A percentile compares a stretch with the other conserved stretches of the same genome.
Evolutionary conservation across 2,329 filamentous ascomycete genomes (phyloP).

Genomic region (Coniochaeta prunicola): DNA sequence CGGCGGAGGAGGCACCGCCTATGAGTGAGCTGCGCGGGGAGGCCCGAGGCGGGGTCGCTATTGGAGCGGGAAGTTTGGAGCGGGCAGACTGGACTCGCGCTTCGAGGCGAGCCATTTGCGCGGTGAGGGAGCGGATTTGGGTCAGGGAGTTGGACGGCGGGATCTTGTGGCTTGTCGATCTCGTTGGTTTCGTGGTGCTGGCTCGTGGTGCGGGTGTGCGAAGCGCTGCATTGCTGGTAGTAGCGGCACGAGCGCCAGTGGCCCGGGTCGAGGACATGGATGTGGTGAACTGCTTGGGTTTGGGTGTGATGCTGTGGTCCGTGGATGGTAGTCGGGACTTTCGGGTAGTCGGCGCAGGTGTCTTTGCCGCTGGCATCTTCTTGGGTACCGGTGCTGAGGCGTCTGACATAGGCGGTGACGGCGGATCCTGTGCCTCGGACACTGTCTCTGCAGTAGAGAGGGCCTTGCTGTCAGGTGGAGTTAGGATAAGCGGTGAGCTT

Average conservation of each 20-base stretch:
- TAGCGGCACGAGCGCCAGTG: constrained; percentile 29
- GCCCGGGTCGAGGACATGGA: constrained; percentile 27
- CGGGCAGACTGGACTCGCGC: constrained; percentile 85
- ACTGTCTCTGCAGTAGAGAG: constrained; percentile 48
- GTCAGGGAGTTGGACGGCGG: constrained; percentile 66
- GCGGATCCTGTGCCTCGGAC: constrained; percentile 70
- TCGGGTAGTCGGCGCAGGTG: constrained; percentile 27
- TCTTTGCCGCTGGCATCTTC: constrained; percentile 34
- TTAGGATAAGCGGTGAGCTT: constrained; percentile 84
- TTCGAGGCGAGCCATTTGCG: constrained; percentile 95
- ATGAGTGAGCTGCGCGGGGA: constrained; percentile 58
- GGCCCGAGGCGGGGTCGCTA: constrained; percentile 66
- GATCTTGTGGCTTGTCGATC: constrained; percentile 39
- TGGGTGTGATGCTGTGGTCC: constrained; percentile 47
- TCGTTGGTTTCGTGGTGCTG: constrained; percentile 39
- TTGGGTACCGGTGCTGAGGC: constrained; percentile 57
- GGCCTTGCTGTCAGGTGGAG: constrained; percentile 68
- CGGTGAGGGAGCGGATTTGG: constrained; percentile 88
- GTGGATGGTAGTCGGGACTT: constrained; percentile 48
- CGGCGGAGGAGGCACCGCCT: constrained; percentile 21
- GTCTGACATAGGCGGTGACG: constrained; percentile 91
- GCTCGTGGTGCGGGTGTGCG: constrained; percentile 33
- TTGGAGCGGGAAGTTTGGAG: constrained; percentile 82
- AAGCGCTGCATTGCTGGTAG: constrained; percentile 38
- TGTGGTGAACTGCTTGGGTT: constrained; percentile 32